Base-by-base conservation (phyloP, 805 yeast genomes). In the Spathaspora hagerdaliae region DNA sequence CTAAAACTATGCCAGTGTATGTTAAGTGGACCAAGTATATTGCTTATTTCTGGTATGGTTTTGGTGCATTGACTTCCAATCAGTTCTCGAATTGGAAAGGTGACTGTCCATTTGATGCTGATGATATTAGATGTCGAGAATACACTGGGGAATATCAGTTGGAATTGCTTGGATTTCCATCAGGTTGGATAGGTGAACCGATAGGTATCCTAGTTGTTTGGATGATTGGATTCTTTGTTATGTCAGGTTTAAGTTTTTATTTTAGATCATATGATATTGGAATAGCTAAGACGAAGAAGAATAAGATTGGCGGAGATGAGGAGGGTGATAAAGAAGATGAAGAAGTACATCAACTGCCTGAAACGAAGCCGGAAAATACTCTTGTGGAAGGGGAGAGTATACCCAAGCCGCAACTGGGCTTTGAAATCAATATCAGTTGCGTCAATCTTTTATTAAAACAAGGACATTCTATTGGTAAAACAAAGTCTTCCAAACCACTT, bases 11-110 rank as follows among this genome's bases (percentile, higher is more conserved):
- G 81, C 96, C 96, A 0, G 95, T 86, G 1, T 89, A 89, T 56
- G 95, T 88, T 7, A 72, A 88, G 32, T 88, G 96, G 96, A 75
- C 83, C 5, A 86, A 84, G 58, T 88, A 85, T 61, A 67, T 83
- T 46, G 83, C 92, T 0, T 85, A 78, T 58, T 73, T 84, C 43
- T 89, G 91, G 87, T 88, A 85, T 57, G 83, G 82, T 0, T 85
- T 85, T 62, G 94, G 94, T 2, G 82, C 82, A 1, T 56, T 83
- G 46, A 55, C 76, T 36, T 74, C 90, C 0, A 85, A 82, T 56
- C 83, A 87, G 53, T 88, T 78, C 57, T 70, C 85, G 1, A 78
- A 74, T 31, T 85, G 72, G 66, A 49, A 60, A 36, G 89, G 89
- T 11, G 79, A 77, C 43, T 82, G 88, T 54, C 73, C 79, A 1